Base-by-base conservation (phyloP, 257 asterid species). In the Perilla frutescens region DNA sequence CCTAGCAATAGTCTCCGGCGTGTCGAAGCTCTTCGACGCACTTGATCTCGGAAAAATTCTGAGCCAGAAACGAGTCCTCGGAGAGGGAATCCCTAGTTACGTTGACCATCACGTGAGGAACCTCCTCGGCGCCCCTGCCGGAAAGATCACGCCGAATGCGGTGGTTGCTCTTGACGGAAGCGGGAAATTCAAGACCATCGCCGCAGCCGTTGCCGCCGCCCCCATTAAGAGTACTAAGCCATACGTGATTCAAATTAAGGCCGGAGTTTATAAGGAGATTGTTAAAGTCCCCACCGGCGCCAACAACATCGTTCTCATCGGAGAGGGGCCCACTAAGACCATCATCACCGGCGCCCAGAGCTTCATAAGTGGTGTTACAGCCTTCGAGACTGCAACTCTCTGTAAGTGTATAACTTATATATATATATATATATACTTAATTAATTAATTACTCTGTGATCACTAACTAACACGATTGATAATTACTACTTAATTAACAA, bases 141-240 rank as follows among this genome's bases (percentile, higher is more conserved):
- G 72, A 1, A 32, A 56, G 0, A 5, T 54, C 59, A 85, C 76
- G 67, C 82, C 91, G 0, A 83, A 79, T 4, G 87, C 58, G 0
- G 80, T 81, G 50, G 97, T 90, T 72, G 91, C 96, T 1, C 78
- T 50, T 13, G 97, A 92, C 72, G 96, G 96, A 0, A 85, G 87
- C 50, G 96, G 96, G 1, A 64, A 81, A 5, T 87, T 41, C 56
- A 83, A 64, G 80, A 81, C 90, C 50, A 87, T 91, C 36, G 48
- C 45, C 0, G 91, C 55, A 0, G 97, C 96, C 7, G 15, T 89
- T 6, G 72, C 63, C 5, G 62, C 80, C 4, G 75, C 84, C 7
- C 87, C 91, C 0, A 5, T 9, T 6, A 83, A 82, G 71, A 82
- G 55, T 41, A 80, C 68, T 12, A 29, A 12, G 15, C 58, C 86